These are phyloP conservation scores for Stagonosporopsis cucurbitacearum DNA, from an alignment of 2,329 filamentous ascomycete genomes.

Conservation along the genomic window DNA sequence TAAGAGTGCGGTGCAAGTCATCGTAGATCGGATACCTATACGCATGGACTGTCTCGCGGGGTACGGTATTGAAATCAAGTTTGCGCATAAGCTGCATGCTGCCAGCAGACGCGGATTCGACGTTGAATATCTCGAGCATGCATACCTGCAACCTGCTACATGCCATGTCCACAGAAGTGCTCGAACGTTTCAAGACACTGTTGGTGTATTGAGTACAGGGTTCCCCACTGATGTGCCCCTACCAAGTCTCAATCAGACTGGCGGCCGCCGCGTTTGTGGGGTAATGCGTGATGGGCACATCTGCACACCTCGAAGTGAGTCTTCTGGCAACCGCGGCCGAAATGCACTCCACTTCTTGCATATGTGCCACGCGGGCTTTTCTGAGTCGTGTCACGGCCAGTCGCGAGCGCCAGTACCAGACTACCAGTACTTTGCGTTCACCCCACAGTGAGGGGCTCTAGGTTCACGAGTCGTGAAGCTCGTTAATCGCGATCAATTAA, in stretches of 20 bases:
- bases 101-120: constrained; percentile 4
- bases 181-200: constrained; percentile 17
- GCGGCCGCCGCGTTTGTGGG: constrained; percentile 31
- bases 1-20: not conserved
- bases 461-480: constrained; percentile 12
- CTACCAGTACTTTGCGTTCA: not conserved
- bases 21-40: not conserved
- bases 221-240: constrained; percentile 26
- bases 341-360: constrained; percentile 16
- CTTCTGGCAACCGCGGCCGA: constrained; percentile 27
- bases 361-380: constrained; percentile 15
- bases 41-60: not conserved
- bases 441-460: constrained; percentile 5
- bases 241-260: constrained; percentile 30
- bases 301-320: constrained; percentile 18
- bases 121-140: not conserved
- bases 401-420: not conserved
- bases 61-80: not conserved
- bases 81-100: not conserved
- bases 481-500: constrained; percentile 17
- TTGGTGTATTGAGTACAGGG: constrained; percentile 11
- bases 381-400: constrained; percentile 10
- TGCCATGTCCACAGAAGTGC: constrained; percentile 7
- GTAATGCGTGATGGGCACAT: constrained; percentile 23
- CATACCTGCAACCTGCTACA: not conserved